A percentile compares a stretch with the other conserved stretches of the same genome.
phyloP scores from a whole-genome alignment of 345 rosid genomes.

The Eucalyptus curtisii region DNA sequence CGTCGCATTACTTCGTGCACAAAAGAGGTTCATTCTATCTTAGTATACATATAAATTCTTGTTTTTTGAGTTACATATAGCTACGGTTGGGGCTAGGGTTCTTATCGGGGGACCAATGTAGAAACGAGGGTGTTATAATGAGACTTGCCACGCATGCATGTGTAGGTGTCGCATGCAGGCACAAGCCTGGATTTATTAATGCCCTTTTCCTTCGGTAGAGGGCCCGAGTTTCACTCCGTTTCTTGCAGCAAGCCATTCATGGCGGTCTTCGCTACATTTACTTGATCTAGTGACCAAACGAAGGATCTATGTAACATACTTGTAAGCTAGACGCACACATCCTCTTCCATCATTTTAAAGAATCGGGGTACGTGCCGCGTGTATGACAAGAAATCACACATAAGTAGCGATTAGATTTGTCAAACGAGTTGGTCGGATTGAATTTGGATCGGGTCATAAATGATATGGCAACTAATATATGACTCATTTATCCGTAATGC shows the following conservation, averaged over 20 bases:
- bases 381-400: neutral
- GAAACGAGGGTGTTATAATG: neutral
- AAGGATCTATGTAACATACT: neutral
- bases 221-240: neutral
- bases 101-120: neutral
- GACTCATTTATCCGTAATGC: rapidly evolving
- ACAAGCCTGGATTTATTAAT: neutral
- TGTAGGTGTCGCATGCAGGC: neutral
- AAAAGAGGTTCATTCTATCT: neutral
- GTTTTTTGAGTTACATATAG: neutral
- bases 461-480: neutral
- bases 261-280: neutral
- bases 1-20: neutral
- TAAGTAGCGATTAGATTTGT: rapidly evolving
- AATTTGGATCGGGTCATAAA: rapidly evolving
- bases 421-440: rapidly evolving
- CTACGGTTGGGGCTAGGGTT: neutral
- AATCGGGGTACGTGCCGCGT: rapidly evolving
- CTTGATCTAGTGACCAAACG: neutral
- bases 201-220: neutral
- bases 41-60: rapidly evolving
- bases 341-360: neutral
- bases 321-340: neutral
- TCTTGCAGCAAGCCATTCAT: neutral
- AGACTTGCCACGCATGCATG: neutral